These are phyloP conservation scores for Thuidium tamariscinum DNA, from an alignment of 225 moss, liverwort and hornwort genomes.

Conservation along the genomic window DNA sequence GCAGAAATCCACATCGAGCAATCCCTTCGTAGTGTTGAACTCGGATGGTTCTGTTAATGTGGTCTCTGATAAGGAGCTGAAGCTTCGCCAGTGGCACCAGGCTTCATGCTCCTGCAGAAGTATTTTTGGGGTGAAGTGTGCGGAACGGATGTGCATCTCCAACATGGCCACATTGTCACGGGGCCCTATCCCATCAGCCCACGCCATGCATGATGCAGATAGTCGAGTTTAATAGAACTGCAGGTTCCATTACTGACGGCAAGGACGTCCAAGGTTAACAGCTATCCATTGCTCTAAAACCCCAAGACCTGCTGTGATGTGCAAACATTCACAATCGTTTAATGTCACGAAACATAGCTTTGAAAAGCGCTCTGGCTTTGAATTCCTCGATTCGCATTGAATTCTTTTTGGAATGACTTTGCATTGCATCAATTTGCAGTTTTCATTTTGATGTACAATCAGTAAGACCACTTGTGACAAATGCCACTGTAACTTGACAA, in stretches of 20 bases:
- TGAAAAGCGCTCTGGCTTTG: background rate
- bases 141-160: background rate
- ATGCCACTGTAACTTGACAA: background rate
- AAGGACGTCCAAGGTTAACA: too few relatives aligned
- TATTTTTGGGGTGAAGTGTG: background rate
- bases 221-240: too few relatives aligned
- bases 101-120: background rate
- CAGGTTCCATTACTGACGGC: too few relatives aligned
- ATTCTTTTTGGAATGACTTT: background rate
- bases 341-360: background rate
- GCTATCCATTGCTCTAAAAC: too few relatives aligned
- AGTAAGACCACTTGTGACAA: background rate
- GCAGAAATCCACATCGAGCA: too few relatives aligned
- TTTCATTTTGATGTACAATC: background rate
- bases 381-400: background rate
- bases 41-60: too few relatives aligned
- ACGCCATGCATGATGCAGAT: background rate
- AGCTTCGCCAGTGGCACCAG: background rate
- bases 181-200: background rate
- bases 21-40: too few relatives aligned
- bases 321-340: background rate
- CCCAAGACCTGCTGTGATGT: background rate
- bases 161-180: background rate
- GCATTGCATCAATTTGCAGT: background rate
- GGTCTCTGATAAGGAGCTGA: background rate